Base-by-base conservation (phyloP, 768 basidiomycete species). In the Boletus reticulatus region DNA sequence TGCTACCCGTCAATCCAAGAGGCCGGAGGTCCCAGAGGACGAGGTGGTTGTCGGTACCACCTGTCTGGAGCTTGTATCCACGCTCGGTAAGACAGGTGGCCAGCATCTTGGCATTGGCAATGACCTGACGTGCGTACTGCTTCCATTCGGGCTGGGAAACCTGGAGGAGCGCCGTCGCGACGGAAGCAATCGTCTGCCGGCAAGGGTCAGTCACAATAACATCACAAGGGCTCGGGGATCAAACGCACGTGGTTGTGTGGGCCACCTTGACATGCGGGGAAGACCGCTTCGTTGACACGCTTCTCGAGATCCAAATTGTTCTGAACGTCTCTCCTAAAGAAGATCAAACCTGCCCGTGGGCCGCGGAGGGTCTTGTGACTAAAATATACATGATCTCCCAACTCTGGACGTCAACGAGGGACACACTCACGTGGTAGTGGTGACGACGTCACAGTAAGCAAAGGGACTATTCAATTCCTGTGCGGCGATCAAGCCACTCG, bases 251-350 rank as follows among this genome's bases (percentile, higher is more conserved):
- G 94, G 80, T 98, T 98, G 80, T 98, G 97, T 43, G 96, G 97
- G 47, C 96, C 97, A 75, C 97, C 97, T 77, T 98, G 97, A 83
- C 97, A 98, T 36, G 97, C 96, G 54, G 97, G 97, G 87, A 99
- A 99, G 60, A 99, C 96, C 48, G 97, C 95, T 41, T 96, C 92
- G 72, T 98, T 98, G 66, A 99, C 86, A 55, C 95, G 89, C 75
- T 93, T 93, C 82, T 98, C 97, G 43, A 99, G 84, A 63, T 98
- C 96, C 65, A 83, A 76, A 27, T 84, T 75, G 56, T 86, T 80
- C 67, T 89, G 83, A 63, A 85, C 84, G 71, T 96, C 94, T 75
- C 89, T 97, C 73, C 90, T 84, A 87, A 96, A 99, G 84, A 99
- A 99, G 78, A 99, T 90, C 59, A 99, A 78, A 72, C 97, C 97